Percentiles rank a stretch among this genome's conserved stretches.
These are phyloP conservation scores for Tetrapisispora fleetii DNA, from an alignment of 805 yeast genomes.

Conservation along the genomic window DNA sequence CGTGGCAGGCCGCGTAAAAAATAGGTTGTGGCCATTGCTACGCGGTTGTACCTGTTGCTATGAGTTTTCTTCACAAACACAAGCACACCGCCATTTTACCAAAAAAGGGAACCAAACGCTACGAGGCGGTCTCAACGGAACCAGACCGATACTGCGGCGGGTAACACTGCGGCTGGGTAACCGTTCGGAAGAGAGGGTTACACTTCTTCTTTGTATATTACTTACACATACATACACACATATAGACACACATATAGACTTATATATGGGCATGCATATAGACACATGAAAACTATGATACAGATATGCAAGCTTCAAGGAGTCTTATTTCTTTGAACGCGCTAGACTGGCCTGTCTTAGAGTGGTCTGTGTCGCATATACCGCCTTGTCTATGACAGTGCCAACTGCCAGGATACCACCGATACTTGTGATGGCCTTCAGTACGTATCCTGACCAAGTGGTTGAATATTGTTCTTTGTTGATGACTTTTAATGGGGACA, in stretches of 20 bases:
- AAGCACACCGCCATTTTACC: too few species aligned
- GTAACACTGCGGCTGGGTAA: too few species aligned
- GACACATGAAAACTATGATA: neutral
- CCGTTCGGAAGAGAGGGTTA: neutral
- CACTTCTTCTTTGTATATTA: neutral
- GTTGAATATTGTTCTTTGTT: constrained; percentile 60
- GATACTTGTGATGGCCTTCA: constrained; percentile 77
- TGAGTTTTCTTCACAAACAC: too few species aligned
- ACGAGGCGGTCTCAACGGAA: too few species aligned
- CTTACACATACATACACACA: neutral
- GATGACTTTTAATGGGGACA: constrained; percentile 85
- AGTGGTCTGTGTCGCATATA: constrained; percentile 71
- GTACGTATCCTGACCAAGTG: constrained; percentile 72
- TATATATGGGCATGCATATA: too few species aligned
- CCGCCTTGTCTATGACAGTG: constrained; percentile 75
- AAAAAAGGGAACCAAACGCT: too few species aligned
- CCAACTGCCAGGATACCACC: constrained; percentile 95
- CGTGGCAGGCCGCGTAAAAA: too few species aligned
- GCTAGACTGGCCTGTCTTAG: constrained; percentile 12
- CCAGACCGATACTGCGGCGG: too few species aligned
- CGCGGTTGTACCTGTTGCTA: too few species aligned
- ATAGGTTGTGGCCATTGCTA: too few species aligned
- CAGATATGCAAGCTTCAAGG: neutral
- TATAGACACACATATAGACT: too few species aligned
- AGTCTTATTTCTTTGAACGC: neutral